Evolutionary conservation across 352 stramenopile species (phyloP).

Genomic region (Elongisporangium prolatum): DNA sequence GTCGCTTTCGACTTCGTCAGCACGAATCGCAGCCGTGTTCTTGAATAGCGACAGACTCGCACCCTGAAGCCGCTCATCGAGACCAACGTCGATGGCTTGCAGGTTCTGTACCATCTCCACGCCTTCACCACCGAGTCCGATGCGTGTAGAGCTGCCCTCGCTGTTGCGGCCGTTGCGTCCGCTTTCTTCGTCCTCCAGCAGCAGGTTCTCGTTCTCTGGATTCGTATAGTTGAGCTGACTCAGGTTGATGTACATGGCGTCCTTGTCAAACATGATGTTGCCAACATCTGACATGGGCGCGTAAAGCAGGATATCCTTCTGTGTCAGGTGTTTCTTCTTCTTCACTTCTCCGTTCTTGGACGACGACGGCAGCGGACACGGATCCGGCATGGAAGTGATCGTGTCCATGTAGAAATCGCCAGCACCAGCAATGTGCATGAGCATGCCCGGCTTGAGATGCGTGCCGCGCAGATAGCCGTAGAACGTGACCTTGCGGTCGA

Average conservation of each 20-base stretch:
- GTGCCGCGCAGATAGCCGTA: conserved; percentile 99
- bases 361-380: conserved; percentile 91
- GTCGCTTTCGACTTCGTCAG: conserved; percentile 67
- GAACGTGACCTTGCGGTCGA: conserved; percentile 93
- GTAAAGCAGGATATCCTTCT: conserved; percentile 93
- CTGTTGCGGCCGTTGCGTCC: conserved; percentile 46
- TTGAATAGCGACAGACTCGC: conserved; percentile 96
- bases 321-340: conserved; percentile 80
- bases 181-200: conserved; percentile 34
- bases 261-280: conserved; percentile 98
- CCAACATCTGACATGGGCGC: conserved; percentile 93
- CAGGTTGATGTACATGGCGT: conserved; percentile 99
- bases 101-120: conserved; percentile 95
- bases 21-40: conserved; percentile 81
- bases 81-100: conserved; percentile 86
- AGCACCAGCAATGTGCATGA: conserved; percentile 97
- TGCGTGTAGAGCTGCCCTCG: conserved; percentile 29
- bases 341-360: conserved; percentile 41
- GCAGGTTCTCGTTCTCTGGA: conserved; percentile 73
- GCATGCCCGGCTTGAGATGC: conserved; percentile 95
- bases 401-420: conserved; percentile 97
- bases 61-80: conserved; percentile 94
- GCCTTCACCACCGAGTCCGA: conserved; percentile 63
- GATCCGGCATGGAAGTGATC: conserved; percentile 94
- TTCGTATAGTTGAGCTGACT: conserved; percentile 94